phyloP scores from a whole-genome alignment of 805 yeast genomes.

The Ascoidea tarda region DNA sequence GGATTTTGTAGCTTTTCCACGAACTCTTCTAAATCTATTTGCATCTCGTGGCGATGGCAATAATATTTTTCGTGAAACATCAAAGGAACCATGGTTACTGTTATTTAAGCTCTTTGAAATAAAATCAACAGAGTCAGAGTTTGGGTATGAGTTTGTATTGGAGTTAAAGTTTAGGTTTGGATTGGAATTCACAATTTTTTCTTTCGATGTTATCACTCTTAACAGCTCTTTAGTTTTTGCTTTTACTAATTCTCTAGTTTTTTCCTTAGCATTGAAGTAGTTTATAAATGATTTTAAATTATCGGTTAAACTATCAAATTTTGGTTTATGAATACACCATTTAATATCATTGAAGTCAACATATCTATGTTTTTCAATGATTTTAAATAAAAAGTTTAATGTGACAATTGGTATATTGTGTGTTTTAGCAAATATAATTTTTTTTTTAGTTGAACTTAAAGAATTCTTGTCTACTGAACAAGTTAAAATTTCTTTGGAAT shows the following conservation, averaged over 20 bases:
- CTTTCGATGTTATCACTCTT: not conserved
- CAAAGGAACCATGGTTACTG: not conserved
- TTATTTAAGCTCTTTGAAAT: no score
- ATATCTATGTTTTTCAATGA: conserved; percentile 21
- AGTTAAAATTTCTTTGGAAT: conserved; percentile 14
- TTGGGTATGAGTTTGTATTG: no score
- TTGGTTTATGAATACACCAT: conserved; percentile 47
- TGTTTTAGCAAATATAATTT: conserved; percentile 41
- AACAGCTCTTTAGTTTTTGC: not conserved
- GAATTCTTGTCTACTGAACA: conserved; percentile 16
- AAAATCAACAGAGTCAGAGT: no score
- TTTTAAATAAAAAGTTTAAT: conserved; percentile 38
- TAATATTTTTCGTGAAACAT: not conserved
- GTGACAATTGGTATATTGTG: conserved; percentile 49
- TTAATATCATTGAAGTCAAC: conserved; percentile 29
- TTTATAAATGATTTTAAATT: not conserved
- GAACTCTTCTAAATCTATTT: not conserved
- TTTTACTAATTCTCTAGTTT: not conserved
- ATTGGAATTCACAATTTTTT: not conserved
- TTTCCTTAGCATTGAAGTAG: not conserved
- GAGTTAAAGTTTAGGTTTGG: not conserved
- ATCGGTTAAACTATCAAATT: conserved; percentile 7
- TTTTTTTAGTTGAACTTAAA: conserved; percentile 33
- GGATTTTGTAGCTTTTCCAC: not conserved
- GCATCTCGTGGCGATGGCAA: not conserved